These are phyloP conservation scores for Sclerotinia nivalis DNA, from an alignment of 2,329 filamentous ascomycete species.

Conservation along the genomic window DNA sequence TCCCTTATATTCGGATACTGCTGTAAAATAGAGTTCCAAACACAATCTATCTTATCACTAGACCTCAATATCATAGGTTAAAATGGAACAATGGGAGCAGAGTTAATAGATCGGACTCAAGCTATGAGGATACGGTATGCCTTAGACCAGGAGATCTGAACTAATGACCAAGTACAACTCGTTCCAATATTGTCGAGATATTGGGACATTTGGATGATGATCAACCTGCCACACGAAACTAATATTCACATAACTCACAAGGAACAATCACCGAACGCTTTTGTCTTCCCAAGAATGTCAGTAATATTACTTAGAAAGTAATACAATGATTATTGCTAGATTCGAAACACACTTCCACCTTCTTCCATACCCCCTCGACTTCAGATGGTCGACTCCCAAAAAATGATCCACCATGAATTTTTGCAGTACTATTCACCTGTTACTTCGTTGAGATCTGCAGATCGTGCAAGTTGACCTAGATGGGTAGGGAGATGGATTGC, in stretches of 20 bases:
- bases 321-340: neutral
- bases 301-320: neutral
- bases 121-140: no score
- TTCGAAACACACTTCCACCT: neutral
- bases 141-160: no score
- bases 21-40: no score
- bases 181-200: neutral
- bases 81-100: neutral
- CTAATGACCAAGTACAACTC: no score
- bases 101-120: neutral
- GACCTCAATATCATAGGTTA: neutral
- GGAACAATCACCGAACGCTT: neutral
- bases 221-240: neutral
- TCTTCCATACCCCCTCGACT: neutral
- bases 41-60: no score
- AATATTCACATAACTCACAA: neutral
- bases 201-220: neutral
- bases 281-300: neutral
- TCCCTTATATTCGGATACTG: no score
- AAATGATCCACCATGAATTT: neutral
- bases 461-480: neutral
- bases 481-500: neutral
- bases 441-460: neutral
- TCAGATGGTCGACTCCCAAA: neutral
- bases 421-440: neutral